Evolutionary conservation across 352 stramenopile genomes (phyloP).

Genomic region (Globisporangium sylvaticum): DNA sequence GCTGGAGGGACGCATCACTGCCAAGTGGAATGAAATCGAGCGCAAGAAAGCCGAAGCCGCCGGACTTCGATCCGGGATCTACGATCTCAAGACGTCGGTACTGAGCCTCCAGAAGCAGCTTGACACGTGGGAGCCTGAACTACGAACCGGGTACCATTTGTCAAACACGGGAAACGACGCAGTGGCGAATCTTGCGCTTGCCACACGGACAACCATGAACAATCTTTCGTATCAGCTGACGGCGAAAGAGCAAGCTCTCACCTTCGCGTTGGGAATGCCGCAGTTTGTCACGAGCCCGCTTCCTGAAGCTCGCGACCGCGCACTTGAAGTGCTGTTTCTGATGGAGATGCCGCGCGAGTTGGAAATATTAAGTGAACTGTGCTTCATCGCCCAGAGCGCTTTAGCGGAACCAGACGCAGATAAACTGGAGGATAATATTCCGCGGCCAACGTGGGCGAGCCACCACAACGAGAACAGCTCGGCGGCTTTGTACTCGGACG

Average conservation of each 20-base stretch:
- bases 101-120: neutral
- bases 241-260: constrained; percentile 4
- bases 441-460: neutral
- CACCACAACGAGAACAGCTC: neutral
- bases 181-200: neutral
- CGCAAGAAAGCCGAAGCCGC: neutral
- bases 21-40: neutral
- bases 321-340: constrained; percentile 43
- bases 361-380: constrained; percentile 33
- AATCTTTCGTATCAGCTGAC: neutral
- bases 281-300: constrained; percentile 30
- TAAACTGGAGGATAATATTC: neutral
- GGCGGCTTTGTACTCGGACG: neutral
- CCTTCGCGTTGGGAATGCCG: constrained; percentile 18
- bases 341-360: constrained; percentile 34
- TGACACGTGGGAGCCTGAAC: neutral
- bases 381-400: constrained; percentile 29
- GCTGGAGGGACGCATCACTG: neutral
- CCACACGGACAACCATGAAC: neutral
- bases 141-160: neutral
- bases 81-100: neutral
- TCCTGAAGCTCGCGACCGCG: constrained; percentile 18
- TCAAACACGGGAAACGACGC: neutral
- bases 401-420: constrained; percentile 11
- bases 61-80: neutral